A percentile compares a stretch with the other conserved stretches of the same genome.
Evolutionary conservation across 495 filamentous ascomycete genomes (phyloP).

Genomic region (Collariella sp.): DNA sequence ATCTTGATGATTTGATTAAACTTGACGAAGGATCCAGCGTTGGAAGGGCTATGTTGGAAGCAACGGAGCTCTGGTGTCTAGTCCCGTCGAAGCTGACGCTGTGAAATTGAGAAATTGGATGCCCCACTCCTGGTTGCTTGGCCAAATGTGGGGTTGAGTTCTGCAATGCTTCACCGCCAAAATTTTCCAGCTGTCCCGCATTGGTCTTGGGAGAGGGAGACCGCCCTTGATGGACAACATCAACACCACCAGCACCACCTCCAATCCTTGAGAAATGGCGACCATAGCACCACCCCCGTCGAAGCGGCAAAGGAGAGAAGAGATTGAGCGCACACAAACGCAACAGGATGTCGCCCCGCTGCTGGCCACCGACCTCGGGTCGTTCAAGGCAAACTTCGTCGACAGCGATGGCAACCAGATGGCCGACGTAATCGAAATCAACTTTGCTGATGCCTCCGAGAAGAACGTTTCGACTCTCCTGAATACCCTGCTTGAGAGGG

Average conservation of each 20-base stretch:
- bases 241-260: background rate
- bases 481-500: slow-evolving; percentile 77
- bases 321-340: slow-evolving; percentile 57
- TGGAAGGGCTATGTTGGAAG: no score
- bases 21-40: no score
- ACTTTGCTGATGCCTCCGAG: slow-evolving; percentile 75
- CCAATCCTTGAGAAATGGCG: slow-evolving; percentile 54
- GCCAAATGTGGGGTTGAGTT: slow-evolving; percentile 10
- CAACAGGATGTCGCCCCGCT: slow-evolving; percentile 69
- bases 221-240: background rate
- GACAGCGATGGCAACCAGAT: slow-evolving; percentile 66
- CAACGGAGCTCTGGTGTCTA: no score
- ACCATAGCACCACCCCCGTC: slow-evolving; percentile 83
- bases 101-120: no score
- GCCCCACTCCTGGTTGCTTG: background rate
- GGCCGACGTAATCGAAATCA: slow-evolving; percentile 61
- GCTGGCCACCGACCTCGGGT: slow-evolving; percentile 62
- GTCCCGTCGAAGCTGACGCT: no score
- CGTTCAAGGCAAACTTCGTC: slow-evolving; percentile 76
- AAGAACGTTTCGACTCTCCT: slow-evolving; percentile 88
- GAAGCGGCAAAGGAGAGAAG: slow-evolving; percentile 76
- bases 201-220: background rate
- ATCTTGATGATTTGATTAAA: no score
- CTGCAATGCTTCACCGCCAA: slow-evolving; percentile 26
- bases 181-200: slow-evolving; percentile 18